phyloP scores from a whole-genome alignment of 495 filamentous ascomycete genomes.

The Tuber calosporum region DNA sequence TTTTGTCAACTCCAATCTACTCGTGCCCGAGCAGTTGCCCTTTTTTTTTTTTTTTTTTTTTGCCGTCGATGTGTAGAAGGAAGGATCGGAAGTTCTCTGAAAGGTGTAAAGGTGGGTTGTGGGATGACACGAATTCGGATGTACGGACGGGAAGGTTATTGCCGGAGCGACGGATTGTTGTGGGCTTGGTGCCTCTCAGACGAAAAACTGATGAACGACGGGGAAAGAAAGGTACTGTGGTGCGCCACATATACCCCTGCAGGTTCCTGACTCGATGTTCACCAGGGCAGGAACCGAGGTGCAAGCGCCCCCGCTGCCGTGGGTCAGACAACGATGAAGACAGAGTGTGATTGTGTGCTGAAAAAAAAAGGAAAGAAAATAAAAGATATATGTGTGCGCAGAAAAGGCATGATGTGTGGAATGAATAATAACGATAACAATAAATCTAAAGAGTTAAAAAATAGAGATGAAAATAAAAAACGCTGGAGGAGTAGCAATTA shows the following conservation, averaged over 20 bases:
- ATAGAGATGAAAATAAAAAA: too few relatives aligned
- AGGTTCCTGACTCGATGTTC: not conserved
- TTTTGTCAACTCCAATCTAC: not conserved
- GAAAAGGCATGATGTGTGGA: not conserved
- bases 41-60: not conserved
- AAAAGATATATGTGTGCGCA: not conserved
- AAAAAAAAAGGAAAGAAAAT: too few relatives aligned
- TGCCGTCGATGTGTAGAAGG: not conserved
- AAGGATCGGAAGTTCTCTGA: not conserved
- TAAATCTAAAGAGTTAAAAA: not conserved
- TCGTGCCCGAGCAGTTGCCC: too few relatives aligned
- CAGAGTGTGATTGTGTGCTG: not conserved
- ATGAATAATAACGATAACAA: not conserved
- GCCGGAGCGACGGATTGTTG: not conserved
- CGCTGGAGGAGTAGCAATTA: not conserved
- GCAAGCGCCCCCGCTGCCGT: not conserved
- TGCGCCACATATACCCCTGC: constrained; percentile 1
- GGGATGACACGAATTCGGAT: not conserved
- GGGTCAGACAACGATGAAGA: not conserved
- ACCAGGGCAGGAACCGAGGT: not conserved
- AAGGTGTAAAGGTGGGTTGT: not conserved
- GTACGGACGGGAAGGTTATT: not conserved
- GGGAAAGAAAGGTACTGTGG: not conserved
- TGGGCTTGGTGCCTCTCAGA: not conserved
- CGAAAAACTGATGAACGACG: not conserved